These are phyloP conservation scores for Porphyrellus sp. DNA, from an alignment of 1,284 basidiomycete species.

Conservation along the genomic window DNA sequence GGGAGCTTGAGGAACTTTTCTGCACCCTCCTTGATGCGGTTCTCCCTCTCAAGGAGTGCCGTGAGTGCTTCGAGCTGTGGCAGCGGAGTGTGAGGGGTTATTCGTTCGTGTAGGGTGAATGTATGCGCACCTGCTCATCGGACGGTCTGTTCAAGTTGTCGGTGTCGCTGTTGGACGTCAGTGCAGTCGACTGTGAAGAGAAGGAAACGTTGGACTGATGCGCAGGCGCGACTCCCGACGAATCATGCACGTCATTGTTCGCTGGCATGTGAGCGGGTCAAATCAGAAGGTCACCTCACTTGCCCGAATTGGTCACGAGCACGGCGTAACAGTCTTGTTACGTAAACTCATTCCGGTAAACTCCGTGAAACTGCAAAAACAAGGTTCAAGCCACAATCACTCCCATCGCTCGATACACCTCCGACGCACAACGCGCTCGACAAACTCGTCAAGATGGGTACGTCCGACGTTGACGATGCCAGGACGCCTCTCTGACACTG, in stretches of 20 bases:
- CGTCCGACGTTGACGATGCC: constrained; percentile 12
- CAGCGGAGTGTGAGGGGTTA: constrained; percentile 3
- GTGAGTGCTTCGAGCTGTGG: constrained; percentile 67
- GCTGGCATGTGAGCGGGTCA: constrained; percentile 25
- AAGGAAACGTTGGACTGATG: constrained; percentile 30
- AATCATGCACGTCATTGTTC: constrained; percentile 32
- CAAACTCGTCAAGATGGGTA: constrained; percentile 37
- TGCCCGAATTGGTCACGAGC: neutral
- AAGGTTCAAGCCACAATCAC: constrained; percentile 36
- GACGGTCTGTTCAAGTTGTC: constrained; percentile 22
- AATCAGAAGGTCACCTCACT: neutral
- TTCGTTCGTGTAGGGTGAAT: neutral
- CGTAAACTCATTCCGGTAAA: constrained; percentile 17
- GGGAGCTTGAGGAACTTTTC: constrained; percentile 75
- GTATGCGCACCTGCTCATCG: constrained; percentile 35
- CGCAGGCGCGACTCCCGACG: constrained; percentile 15
- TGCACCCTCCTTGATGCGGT: constrained; percentile 81
- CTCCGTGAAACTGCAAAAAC: constrained; percentile 32
- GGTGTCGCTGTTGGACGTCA: constrained; percentile 28
- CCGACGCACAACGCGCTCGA: constrained; percentile 22
- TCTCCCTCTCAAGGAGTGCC: constrained; percentile 65
- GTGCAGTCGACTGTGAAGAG: constrained; percentile 33
- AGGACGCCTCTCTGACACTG: constrained; percentile 8
- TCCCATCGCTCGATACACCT: neutral
- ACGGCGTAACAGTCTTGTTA: constrained; percentile 1